A percentile compares a stretch with the other conserved stretches of the same genome.
phyloP scores from a whole-genome alignment of 495 filamentous ascomycete species.

The Alectoria sarmentosa region DNA sequence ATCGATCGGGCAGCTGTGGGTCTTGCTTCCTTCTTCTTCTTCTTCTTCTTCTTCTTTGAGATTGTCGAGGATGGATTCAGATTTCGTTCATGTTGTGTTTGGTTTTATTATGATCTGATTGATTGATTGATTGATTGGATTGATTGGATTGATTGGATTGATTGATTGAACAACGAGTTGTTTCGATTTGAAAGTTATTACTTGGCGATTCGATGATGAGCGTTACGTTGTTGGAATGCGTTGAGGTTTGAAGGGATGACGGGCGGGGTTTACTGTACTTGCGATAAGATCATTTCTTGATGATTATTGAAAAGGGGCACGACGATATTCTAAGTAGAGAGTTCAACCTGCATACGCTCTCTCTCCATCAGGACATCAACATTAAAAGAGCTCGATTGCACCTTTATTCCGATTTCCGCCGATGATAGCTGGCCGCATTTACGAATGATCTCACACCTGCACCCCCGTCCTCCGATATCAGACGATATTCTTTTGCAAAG shows the following conservation, averaged over 20 bases:
- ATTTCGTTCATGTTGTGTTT: too few relatives aligned
- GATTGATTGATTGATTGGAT: too few relatives aligned
- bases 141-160: too few relatives aligned
- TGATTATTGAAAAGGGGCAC: background rate
- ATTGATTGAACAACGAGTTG: too few relatives aligned
- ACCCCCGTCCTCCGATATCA: background rate
- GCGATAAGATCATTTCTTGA: background rate
- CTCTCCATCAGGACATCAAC: background rate
- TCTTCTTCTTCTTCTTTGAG: too few relatives aligned
- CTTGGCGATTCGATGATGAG: too few relatives aligned
- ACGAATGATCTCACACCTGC: background rate
- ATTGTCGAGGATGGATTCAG: too few relatives aligned
- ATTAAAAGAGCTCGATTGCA: background rate
- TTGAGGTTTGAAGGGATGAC: background rate
- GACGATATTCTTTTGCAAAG: background rate
- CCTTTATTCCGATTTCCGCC: background rate
- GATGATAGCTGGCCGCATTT: conserved; percentile 3
- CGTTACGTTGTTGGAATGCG: too few relatives aligned
- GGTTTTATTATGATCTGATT: too few relatives aligned
- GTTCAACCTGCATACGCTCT: background rate
- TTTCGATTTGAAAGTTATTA: too few relatives aligned
- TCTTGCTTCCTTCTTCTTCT: too few relatives aligned
- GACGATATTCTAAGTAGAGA: background rate
- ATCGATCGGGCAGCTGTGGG: too few relatives aligned
- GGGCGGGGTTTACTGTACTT: background rate